These are phyloP conservation scores for Phanerochaete sordida DNA, from an alignment of 768 basidiomycete genomes.

Conservation along the genomic window DNA sequence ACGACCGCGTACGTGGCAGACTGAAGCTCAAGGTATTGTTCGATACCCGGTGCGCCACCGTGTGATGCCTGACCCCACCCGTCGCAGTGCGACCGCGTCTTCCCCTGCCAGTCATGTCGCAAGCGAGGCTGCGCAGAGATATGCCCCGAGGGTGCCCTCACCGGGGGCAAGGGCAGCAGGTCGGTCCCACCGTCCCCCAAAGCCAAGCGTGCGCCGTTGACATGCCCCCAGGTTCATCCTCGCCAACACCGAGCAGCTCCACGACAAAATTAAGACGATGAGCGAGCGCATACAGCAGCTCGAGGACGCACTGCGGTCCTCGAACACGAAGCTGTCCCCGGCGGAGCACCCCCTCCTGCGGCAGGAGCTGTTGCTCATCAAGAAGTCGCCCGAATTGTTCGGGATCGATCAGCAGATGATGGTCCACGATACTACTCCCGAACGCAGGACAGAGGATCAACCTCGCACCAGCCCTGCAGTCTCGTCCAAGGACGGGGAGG, in stretches of 20 bases:
- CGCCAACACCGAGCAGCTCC: conserved; percentile 68
- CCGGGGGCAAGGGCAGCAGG: conserved; percentile 76
- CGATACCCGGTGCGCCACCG: conserved; percentile 46
- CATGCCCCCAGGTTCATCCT: conserved; percentile 52
- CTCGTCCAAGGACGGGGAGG: conserved; percentile 17
- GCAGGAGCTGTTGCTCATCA: conserved; percentile 54
- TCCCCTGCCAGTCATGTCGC: conserved; percentile 49
- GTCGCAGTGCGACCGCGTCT: conserved; percentile 61
- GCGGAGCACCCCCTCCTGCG: conserved; percentile 54
- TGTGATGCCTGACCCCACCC: conserved; percentile 32
- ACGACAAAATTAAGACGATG: conserved; percentile 63
- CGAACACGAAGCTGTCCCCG: conserved; percentile 45
- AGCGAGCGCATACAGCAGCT: conserved; percentile 60
- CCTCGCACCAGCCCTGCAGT: conserved; percentile 6
- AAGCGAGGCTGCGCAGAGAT: conserved; percentile 32
- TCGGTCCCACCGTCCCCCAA: conserved; percentile 27
- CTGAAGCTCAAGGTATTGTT: conserved; percentile 59
- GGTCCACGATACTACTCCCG: conserved; percentile 1
- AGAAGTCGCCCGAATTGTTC: conserved; percentile 62
- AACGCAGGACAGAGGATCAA: conserved; percentile 11
- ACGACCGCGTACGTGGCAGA: conserved; percentile 30
- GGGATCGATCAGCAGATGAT: conserved; percentile 21
- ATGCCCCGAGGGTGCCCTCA: conserved; percentile 47
- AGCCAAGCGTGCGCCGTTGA: not conserved
- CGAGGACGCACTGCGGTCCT: conserved; percentile 57